These are phyloP conservation scores for Oryza longistaminata DNA, from an alignment of 176 grass and related monocot species.

Conservation along the genomic window DNA sequence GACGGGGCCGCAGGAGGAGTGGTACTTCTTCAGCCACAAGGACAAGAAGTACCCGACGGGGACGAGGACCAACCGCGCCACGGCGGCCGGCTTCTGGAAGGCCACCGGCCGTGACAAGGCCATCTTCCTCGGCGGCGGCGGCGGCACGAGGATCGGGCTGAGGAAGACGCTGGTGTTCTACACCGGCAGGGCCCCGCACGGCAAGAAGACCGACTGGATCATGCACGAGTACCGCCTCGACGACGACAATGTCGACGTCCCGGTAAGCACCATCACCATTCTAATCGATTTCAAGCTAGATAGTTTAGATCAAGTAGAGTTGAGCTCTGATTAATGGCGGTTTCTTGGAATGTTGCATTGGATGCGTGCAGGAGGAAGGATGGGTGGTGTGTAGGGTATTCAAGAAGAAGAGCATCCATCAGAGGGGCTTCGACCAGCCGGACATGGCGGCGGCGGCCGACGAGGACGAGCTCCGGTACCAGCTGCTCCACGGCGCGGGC, in stretches of 20 bases:
- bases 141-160: slow-evolving; percentile 60
- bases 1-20: slow-evolving; percentile 63
- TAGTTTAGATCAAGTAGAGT: not conserved
- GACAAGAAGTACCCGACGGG: slow-evolving; percentile 98
- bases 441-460: slow-evolving; percentile 31
- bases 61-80: slow-evolving; percentile 72
- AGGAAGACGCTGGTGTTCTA: slow-evolving; percentile 95
- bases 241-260: slow-evolving; percentile 46
- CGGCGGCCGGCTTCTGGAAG: slow-evolving; percentile 75
- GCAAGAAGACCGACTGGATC: slow-evolving; percentile 85
- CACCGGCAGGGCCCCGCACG: slow-evolving; percentile 79
- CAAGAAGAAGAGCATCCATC: slow-evolving; percentile 62
- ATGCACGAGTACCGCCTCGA: slow-evolving; percentile 98
- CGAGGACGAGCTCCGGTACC: slow-evolving; percentile 46
- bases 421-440: slow-evolving; percentile 50
- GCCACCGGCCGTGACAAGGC: slow-evolving; percentile 71
- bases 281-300: not conserved
- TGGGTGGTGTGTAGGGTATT: slow-evolving; percentile 84
- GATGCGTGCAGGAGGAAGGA: slow-evolving; percentile 51
- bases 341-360: slow-evolving; percentile 1
- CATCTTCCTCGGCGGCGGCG: slow-evolving; percentile 52
- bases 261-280: slow-evolving; percentile 23
- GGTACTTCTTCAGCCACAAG: slow-evolving; percentile 99
- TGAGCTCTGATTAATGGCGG: not conserved
- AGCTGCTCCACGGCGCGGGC: slow-evolving; percentile 27